phyloP scores from a whole-genome alignment of 495 filamentous ascomycete genomes.

The Penicillium coffeae region DNA sequence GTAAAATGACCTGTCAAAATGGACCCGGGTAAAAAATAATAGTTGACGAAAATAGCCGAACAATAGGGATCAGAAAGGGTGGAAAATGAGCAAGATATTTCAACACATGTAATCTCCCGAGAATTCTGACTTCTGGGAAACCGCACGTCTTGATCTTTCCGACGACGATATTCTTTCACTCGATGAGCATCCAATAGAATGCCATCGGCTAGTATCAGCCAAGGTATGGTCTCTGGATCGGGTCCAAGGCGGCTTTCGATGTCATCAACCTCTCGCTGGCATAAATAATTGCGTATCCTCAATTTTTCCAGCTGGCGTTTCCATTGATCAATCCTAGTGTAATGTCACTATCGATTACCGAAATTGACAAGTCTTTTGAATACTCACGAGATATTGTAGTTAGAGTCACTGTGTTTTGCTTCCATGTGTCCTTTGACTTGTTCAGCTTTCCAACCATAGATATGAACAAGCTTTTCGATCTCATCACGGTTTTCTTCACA shows the following conservation, averaged over 20 bases:
- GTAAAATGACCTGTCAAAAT: not conserved
- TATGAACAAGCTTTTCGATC: not conserved
- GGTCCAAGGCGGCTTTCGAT: not conserved
- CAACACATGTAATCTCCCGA: not conserved
- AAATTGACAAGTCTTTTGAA: not conserved
- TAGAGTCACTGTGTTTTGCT: not conserved
- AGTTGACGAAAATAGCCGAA: not conserved
- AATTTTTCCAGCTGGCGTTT: not conserved
- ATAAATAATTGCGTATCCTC: not conserved
- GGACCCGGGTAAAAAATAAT: not conserved
- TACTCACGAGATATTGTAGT: not conserved
- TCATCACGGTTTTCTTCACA: not conserved
- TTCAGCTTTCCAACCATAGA: not conserved
- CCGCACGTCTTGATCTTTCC: not conserved
- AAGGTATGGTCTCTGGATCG: not conserved
- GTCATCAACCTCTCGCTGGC: not conserved
- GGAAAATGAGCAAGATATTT: not conserved
- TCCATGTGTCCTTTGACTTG: not conserved
- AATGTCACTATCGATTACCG: not conserved
- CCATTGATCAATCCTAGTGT: not conserved
- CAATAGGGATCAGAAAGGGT: not conserved
- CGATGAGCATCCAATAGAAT: not conserved
- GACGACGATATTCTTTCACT: not conserved
- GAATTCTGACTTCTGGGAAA: not conserved
- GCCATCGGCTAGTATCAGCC: not conserved